phyloP scores from a whole-genome alignment of 139 green algal genomes.

The Zygnema circumcarinatum region DNA sequence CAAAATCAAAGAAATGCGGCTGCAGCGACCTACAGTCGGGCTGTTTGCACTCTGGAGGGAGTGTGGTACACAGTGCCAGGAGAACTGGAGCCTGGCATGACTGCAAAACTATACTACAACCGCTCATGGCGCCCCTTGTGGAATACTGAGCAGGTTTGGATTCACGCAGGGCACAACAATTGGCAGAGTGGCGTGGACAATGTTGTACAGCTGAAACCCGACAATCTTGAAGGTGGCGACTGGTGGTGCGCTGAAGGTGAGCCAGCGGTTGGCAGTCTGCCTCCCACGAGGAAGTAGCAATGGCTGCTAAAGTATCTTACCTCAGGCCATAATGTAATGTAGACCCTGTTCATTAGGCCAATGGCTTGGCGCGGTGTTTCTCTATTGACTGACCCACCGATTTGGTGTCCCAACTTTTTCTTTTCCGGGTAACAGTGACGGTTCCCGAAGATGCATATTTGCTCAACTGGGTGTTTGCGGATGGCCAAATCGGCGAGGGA shows the following conservation, averaged over 20 bases:
- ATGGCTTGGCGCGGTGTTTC: neutral
- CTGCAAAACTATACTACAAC: constrained; percentile 48
- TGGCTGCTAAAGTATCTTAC: neutral
- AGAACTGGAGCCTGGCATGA: neutral
- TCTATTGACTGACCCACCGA: constrained; percentile 16
- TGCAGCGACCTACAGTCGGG: neutral
- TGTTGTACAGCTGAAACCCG: constrained; percentile 8
- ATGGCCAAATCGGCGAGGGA: constrained; percentile 15
- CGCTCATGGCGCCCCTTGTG: constrained; percentile 30
- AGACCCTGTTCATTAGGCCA: neutral
- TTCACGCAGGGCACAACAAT: constrained; percentile 42
- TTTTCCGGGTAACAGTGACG: constrained; percentile 22
- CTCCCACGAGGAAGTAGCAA: neutral
- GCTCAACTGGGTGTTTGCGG: constrained; percentile 57
- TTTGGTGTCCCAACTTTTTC: too few species aligned
- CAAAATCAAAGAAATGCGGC: constrained; percentile 7
- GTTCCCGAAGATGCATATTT: constrained; percentile 48
- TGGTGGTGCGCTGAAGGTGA: constrained; percentile 53
- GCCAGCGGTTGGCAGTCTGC: constrained; percentile 5
- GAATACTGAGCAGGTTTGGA: constrained; percentile 35
- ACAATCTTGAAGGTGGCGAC: constrained; percentile 44
- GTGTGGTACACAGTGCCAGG: constrained; percentile 45
- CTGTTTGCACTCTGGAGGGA: neutral
- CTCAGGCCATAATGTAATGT: constrained; percentile 5
- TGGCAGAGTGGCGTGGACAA: constrained; percentile 46